Evolutionary conservation across 257 asterid genomes (phyloP), one percentile per base, ranked within the genome.

Genomic region (Thymus quinquecostatus): DNA sequence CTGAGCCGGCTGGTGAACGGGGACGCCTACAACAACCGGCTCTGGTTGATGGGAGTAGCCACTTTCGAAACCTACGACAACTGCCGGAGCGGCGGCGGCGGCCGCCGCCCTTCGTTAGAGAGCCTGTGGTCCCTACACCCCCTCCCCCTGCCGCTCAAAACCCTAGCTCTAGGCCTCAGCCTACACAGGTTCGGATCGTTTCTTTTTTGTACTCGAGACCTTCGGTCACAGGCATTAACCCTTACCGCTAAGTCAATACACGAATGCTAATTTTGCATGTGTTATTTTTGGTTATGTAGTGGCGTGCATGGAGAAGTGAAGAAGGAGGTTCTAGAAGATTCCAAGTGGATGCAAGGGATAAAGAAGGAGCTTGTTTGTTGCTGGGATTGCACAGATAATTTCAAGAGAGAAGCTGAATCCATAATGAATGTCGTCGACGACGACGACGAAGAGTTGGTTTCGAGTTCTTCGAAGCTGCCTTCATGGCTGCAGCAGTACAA

Each of bases 91-190:
- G 97, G 98, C 38, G 41, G 41, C 0, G 50, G 36, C 28, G 98
- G 98, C 38, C 7, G 41, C 0, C 82, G 87, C 56, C 98, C 96
- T 78, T 88, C 95, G 68, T 62, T 90, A 1, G 92, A 92, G 75
- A 84, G 87, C 11, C 90, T 92, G 53, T 92, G 98, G 97, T 81
- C 85, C 44, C 94, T 92, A 64, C 80, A 87, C 61, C 96, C 97
- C 62, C 88, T 88, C 69, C 81, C 84, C 4, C 62, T 88, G 57
- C 89, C 97, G 79, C 87, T 38, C 61, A 78, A 83, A 30, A 83
- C 77, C 70, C 81, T 90, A 67, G 83, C 87, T 32, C 97, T 92
- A 44, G 80, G 85, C 57, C 96, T 92, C 60, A 87, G 83, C 73
- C 92, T 85, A 57, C 75, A 88, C 57, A 82, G 94, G 96, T 89